These are phyloP conservation scores for cucumber (Cucumis sativus) DNA, from an alignment of 306 rosid genomes.

Conservation along the genomic window Cucumber_9930_V3 NC_026660.2:3414501-3415000, in stretches of 20 bases:
- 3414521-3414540: constrained; percentile 87
- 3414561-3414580: constrained; percentile 89
- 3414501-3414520: constrained; percentile 10
- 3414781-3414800: background rate
- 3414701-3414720: background rate
- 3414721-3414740: background rate
- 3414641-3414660: background rate
- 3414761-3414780: background rate
- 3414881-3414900: constrained; percentile 92
- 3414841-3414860: constrained; percentile 98
- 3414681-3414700: background rate
- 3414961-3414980: too few species aligned
- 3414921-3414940: background rate
- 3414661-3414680: background rate
- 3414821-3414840: constrained; percentile 99
- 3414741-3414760: background rate
- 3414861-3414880: constrained; percentile 89
- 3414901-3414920: constrained; percentile 65
- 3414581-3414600: constrained; percentile 63
- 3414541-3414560: constrained; percentile 74
- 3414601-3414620: background rate
- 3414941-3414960: too few species aligned
- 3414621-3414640: background rate
- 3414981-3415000: too few species aligned
- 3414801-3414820: constrained; percentile 20